A percentile compares a stretch with the other conserved stretches of the same genome.
Conservation (phyloP, 2,329 filamentous ascomycete genomes). For the Penicillium expansum region DNA sequence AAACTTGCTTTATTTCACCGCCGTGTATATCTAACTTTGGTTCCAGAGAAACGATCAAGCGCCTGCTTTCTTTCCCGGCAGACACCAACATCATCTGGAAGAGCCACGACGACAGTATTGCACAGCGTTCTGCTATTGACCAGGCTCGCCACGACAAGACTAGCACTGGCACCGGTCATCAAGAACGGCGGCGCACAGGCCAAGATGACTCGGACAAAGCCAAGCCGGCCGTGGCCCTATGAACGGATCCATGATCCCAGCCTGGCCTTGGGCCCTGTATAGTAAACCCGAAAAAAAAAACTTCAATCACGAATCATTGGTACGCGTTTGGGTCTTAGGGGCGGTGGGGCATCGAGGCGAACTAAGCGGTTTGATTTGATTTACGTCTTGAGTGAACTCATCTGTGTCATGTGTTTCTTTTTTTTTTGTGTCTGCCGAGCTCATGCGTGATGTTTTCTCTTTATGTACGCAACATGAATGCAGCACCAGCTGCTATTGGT, state of each 20-base stretch:
- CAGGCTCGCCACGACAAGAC: conserved; percentile 85
- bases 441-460: conserved; percentile 21
- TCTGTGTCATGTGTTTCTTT: conserved; percentile 19
- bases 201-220: conserved; percentile 48
- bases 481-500: conserved; percentile 17
- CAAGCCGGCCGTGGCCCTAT: conserved; percentile 36
- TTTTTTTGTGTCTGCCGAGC: conserved; percentile 19
- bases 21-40: conserved; percentile 17
- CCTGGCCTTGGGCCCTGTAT: conserved; percentile 37
- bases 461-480: conserved; percentile 17
- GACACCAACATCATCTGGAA: conserved; percentile 95
- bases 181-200: conserved; percentile 45
- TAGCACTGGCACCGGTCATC: conserved; percentile 33
- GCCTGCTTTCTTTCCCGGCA: conserved; percentile 76
- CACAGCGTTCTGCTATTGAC: conserved; percentile 84
- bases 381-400: conserved; percentile 31
- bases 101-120: conserved; percentile 93
- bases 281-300: conserved; percentile 35
- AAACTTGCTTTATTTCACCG: conserved; percentile 2
- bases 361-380: conserved; percentile 37
- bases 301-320: conserved; percentile 34
- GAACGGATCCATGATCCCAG: conserved; percentile 18
- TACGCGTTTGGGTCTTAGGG: conserved; percentile 38
- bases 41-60: conserved; percentile 85
- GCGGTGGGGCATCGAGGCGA: conserved; percentile 39